phyloP scores from a whole-genome alignment of 2,329 filamentous ascomycete genomes.

The Orbilia javanica region DNA sequence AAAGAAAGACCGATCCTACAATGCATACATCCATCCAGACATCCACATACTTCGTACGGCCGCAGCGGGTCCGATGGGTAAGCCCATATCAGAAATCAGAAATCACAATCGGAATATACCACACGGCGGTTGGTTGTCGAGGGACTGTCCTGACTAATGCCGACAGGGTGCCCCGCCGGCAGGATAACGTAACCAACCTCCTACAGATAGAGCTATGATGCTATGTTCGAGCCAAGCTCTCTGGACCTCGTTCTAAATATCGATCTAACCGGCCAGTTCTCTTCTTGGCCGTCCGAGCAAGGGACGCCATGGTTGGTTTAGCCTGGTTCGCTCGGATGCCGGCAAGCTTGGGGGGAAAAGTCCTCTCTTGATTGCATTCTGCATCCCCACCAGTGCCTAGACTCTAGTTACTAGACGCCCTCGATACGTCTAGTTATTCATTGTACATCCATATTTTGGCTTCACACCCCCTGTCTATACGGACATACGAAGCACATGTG shows the following conservation, averaged over 20 bases:
- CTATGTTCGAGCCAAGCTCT: constrained; percentile 33
- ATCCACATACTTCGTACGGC: not conserved
- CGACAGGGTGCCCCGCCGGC: constrained; percentile 28
- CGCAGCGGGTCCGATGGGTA: not conserved
- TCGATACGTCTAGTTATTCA: not conserved
- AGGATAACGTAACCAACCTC: constrained; percentile 43
- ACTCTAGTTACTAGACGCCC: too few species aligned
- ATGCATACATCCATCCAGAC: too few species aligned
- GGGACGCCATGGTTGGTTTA: constrained; percentile 8
- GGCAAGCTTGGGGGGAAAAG: constrained; percentile 31
- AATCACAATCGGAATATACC: too few species aligned
- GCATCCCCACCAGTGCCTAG: not conserved
- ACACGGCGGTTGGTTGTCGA: not conserved
- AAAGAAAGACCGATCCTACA: not conserved
- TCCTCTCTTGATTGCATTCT: not conserved
- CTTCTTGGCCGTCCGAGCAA: constrained; percentile 15
- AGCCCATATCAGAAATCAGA: not conserved
- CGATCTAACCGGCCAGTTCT: too few species aligned
- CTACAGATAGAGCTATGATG: constrained; percentile 2
- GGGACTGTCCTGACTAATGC: not conserved
- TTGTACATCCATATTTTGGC: not conserved
- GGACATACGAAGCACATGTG: too few species aligned
- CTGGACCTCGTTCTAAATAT: not conserved
- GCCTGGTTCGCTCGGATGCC: constrained; percentile 41
- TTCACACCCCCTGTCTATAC: not conserved